A percentile compares a stretch with the other conserved stretches of the same genome.
These are phyloP conservation scores for Xylariaceae sp. DNA, from an alignment of 2,329 filamentous ascomycete genomes.

Conservation along the genomic window DNA sequence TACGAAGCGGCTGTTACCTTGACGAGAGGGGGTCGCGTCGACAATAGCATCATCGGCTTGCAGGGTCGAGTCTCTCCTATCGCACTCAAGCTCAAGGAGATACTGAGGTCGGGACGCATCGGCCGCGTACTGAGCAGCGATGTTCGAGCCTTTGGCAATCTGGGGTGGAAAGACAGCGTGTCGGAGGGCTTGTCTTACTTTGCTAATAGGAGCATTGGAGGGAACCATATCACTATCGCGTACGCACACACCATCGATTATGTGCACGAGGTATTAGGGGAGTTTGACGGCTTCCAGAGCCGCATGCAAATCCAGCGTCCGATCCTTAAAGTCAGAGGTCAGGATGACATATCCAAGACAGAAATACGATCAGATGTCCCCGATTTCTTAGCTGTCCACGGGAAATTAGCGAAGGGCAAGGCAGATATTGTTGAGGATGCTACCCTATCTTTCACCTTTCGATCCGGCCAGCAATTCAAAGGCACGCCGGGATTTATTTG, in stretches of 20 bases:
- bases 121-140: slow-evolving; percentile 61
- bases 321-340: slow-evolving; percentile 44
- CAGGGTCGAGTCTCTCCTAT: slow-evolving; percentile 57
- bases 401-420: slow-evolving; percentile 40
- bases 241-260: slow-evolving; percentile 48
- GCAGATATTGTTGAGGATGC: slow-evolving; percentile 43
- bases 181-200: slow-evolving; percentile 53
- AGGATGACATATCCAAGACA: slow-evolving; percentile 38
- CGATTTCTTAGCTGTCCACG: slow-evolving; percentile 50
- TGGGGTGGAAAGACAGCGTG: slow-evolving; percentile 42
- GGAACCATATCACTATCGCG: slow-evolving; percentile 33
- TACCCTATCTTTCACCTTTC: slow-evolving; percentile 51
- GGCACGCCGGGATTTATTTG: slow-evolving; percentile 53
- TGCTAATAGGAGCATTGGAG: slow-evolving; percentile 48
- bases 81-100: slow-evolving; percentile 49
- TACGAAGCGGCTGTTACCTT: slow-evolving; percentile 49
- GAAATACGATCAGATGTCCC: slow-evolving; percentile 50
- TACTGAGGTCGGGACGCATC: slow-evolving; percentile 53
- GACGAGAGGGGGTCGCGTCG: slow-evolving; percentile 41
- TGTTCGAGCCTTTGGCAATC: slow-evolving; percentile 46
- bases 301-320: slow-evolving; percentile 54
- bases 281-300: slow-evolving; percentile 47
- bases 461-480: slow-evolving; percentile 55
- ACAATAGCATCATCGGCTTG: slow-evolving; percentile 53
- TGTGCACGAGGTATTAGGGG: slow-evolving; percentile 53